Evolutionary conservation across 1,284 basidiomycete species (phyloP).

Genomic region (Mycena citricolor): DNA sequence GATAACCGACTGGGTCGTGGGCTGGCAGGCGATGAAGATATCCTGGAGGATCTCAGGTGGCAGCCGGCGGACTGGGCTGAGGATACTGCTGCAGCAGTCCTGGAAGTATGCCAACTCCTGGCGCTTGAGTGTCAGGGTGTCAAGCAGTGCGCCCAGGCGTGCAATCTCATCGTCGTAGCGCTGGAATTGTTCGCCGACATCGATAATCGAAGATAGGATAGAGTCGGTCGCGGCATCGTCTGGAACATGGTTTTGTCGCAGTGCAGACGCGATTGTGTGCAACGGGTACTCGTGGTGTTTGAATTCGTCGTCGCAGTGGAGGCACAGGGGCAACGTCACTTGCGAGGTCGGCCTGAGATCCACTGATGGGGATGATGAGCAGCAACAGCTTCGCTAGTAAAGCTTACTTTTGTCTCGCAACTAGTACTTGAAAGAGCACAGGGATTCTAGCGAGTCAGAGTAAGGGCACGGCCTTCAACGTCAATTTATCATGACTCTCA

Average conservation of each 20-base stretch:
- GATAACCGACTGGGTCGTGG: conserved; percentile 7
- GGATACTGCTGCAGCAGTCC: conserved; percentile 2
- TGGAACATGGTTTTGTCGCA: conserved; percentile 14
- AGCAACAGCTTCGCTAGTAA: no score
- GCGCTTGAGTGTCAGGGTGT: conserved; percentile 2
- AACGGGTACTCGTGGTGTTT: conserved; percentile 2
- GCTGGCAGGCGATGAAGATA: conserved; percentile 25
- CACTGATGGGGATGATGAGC: no score
- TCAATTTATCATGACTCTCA: no score
- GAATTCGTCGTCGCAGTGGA: conserved; percentile 10
- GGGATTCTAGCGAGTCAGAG: no score
- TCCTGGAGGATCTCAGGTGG: conserved; percentile 20
- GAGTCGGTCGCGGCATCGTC: neutral
- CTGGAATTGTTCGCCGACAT: conserved; percentile 6
- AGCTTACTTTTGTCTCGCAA: no score
- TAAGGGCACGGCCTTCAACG: no score
- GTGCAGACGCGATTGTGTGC: conserved; percentile 1
- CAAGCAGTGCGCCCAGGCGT: conserved; percentile 1
- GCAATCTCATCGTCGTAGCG: conserved; percentile 6
- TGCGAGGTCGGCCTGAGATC: no score
- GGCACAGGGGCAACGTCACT: no score
- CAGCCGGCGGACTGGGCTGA: conserved; percentile 9
- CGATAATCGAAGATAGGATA: neutral
- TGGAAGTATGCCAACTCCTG: neutral
- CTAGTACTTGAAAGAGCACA: no score